phyloP scores from a whole-genome alignment of 306 rosid species.

The Cyamopsis tetragonoloba region DNA sequence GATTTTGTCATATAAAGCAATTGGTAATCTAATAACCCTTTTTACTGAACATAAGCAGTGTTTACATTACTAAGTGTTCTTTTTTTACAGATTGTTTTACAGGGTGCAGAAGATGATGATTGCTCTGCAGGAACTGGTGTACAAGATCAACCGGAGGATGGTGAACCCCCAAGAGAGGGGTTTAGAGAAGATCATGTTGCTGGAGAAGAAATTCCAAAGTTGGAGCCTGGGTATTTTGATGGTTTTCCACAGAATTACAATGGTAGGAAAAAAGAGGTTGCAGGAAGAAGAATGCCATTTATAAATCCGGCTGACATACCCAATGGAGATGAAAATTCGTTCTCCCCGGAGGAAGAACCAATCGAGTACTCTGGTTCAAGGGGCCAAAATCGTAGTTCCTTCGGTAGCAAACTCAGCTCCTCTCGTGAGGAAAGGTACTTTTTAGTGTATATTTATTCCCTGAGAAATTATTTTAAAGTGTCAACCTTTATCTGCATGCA shows the following conservation, averaged over 20 bases:
- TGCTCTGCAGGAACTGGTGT: conserved; percentile 56
- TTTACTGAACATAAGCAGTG: neutral
- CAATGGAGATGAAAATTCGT: conserved; percentile 40
- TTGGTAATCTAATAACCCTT: neutral
- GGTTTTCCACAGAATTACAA: conserved; percentile 40
- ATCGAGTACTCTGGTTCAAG: conserved; percentile 36
- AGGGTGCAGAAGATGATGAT: conserved; percentile 78
- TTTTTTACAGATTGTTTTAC: conserved; percentile 83
- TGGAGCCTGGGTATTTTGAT: conserved; percentile 47
- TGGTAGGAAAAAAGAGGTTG: conserved; percentile 49
- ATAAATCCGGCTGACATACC: conserved; percentile 36
- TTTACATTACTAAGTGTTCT: conserved; percentile 28
- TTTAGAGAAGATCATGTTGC: conserved; percentile 45
- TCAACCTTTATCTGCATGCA: neutral
- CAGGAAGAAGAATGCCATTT: conserved; percentile 50
- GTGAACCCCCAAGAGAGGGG: conserved; percentile 49
- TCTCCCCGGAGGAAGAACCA: conserved; percentile 45
- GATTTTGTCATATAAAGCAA: conserved; percentile 14
- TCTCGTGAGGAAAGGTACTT: conserved; percentile 68
- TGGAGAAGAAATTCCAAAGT: conserved; percentile 44
- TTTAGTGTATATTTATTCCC: conserved; percentile 10
- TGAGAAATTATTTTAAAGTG: conserved; percentile 2
- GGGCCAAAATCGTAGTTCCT: conserved; percentile 41
- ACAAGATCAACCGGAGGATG: conserved; percentile 52
- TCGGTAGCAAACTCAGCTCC: conserved; percentile 34